Evolutionary conservation across 805 yeast genomes (phyloP), one percentile per base, ranked within the genome.

Genomic region (Pichia insulana): DNA sequence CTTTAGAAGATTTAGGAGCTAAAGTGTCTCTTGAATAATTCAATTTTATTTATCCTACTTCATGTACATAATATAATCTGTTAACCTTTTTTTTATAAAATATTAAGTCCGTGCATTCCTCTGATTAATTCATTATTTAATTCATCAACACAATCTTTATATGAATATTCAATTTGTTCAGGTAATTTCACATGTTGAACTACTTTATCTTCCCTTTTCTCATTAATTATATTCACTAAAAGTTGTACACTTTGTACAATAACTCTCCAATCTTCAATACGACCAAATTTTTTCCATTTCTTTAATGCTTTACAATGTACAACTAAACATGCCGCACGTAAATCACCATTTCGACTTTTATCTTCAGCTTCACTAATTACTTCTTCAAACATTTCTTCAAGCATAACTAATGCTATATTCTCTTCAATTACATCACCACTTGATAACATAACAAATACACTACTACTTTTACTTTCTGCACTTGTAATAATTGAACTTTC

Each of bases 1-100:
- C 95, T 49, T 74, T 92, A 61, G 98, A 92, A 71, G 92, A 78
- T 41, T 75, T 90, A 56, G 98, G 98, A 64, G 98, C 95, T 51
- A 92, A 92, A 76, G 75, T 92, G 58, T 54, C 77, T 45, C 71
- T 92, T 62, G 99, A 92, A 73, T 92, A 79, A 66, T 30, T 30
- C 34, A 4, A 19, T 27, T 27, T n/a, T 31, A 4, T 26, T 15
- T 27, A 22, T 37, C 20, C 37, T 28, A 36, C 32, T 34, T 35
- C 40, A 42, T 34, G 39, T 30, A 28, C 26, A n/a, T 43, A 25
- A 28, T 28, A 26, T 26, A 26, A 8, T 26, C 25, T 22, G n/a
- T n/a, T n/a, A n/a, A n/a, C n/a, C n/a, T n/a, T n/a, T n/a, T n/a
- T 20, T 11, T 31, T 38, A 28, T 30, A 17, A 27, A 28, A 28